Base-by-base conservation (phyloP, 305 asterid genomes). In the Fraxinus ornus region DNA sequence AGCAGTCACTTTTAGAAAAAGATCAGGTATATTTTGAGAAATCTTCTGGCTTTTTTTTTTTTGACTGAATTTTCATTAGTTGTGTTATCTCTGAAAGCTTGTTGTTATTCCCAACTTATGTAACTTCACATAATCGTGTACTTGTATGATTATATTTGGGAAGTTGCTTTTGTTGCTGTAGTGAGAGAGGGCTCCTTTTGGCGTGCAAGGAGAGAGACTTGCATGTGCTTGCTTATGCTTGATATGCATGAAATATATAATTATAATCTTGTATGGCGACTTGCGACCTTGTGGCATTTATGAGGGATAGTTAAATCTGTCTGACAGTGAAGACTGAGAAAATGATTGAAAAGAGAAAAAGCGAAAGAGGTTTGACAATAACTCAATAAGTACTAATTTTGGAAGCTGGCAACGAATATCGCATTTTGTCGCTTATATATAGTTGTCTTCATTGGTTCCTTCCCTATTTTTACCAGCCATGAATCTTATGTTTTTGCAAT, bases 1-100 rank as follows among this genome's bases (percentile, higher is more conserved):
- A 94, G 78, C 98, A 91, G 87, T 85, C 94, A 15, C 92, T 96
- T 88, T 71, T 84, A 82, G 98, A 93, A 81, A 96, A 94, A 87
- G 97, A 94, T 39, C 97, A 94, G 98, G 99, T 93, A 86, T 62
- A 33, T 80, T 52, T 73, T 62, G 71, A 26, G 62, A 76, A 76
- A 39, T 39, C 47, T 39, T 39, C 13, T 39, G 47, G 47, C 41
- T 30, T 68, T 8, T 35, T 75, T 30, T 74, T 13, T 36, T 76
- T 30, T 13, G 39, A 26, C 22, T 24, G 19, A 30, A 49, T 55
- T 32, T 71, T 12, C 60, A 13, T 79, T 80, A 78, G 75, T 78
- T 57, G 4, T 71, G 7, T 75, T 15, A 13, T 66, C 8, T 13
- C 75, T 19, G 4, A 68, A 68, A 4, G 72, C 32, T 68, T 68